Evolutionary conservation across 371 early-diverging fungal genomes (phyloP).

Genomic region (Rhizopus arrhizus): DNA sequence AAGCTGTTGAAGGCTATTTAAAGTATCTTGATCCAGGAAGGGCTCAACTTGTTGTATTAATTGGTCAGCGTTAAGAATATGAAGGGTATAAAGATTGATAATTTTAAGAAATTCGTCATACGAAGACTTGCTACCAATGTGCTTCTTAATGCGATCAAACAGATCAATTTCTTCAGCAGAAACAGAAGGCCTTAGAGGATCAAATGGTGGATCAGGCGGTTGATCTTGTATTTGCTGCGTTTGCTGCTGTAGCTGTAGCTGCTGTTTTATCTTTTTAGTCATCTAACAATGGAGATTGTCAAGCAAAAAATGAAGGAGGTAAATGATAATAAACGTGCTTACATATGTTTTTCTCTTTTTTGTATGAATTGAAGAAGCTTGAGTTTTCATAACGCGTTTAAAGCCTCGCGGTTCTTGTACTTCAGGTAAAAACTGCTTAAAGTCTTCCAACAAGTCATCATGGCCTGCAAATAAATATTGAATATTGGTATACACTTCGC

Average conservation of each 20-base stretch:
- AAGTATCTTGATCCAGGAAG: slow-evolving; percentile 84
- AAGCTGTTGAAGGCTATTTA: slow-evolving; percentile 92
- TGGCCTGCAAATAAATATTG: slow-evolving; percentile 80
- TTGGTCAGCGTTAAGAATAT: slow-evolving; percentile 84
- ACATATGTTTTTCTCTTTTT: background rate
- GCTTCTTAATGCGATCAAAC: slow-evolving; percentile 88
- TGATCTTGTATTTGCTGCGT: background rate
- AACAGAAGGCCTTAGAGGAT: slow-evolving; percentile 34
- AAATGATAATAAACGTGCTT: too few species aligned
- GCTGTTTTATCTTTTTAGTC: too few species aligned
- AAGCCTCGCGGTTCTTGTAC: slow-evolving; percentile 37
- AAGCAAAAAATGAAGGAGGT: too few species aligned
- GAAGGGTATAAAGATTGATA: slow-evolving; percentile 94
- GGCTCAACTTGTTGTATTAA: slow-evolving; percentile 84
- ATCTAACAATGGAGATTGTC: too few species aligned
- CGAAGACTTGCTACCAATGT: slow-evolving; percentile 80
- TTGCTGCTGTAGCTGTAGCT: background rate
- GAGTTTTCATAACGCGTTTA: background rate
- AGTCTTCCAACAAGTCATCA: slow-evolving; percentile 91
- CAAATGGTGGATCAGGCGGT: slow-evolving; percentile 28
- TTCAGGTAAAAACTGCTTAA: slow-evolving; percentile 95
- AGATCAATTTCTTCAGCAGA: slow-evolving; percentile 85
- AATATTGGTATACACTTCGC: slow-evolving; percentile 89
- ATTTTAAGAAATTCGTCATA: slow-evolving; percentile 98
- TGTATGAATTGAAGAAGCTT: slow-evolving; percentile 12